Conservation (phyloP, 2,329 filamentous ascomycete species). For the Pseudogymnoascus destructans region DNA sequence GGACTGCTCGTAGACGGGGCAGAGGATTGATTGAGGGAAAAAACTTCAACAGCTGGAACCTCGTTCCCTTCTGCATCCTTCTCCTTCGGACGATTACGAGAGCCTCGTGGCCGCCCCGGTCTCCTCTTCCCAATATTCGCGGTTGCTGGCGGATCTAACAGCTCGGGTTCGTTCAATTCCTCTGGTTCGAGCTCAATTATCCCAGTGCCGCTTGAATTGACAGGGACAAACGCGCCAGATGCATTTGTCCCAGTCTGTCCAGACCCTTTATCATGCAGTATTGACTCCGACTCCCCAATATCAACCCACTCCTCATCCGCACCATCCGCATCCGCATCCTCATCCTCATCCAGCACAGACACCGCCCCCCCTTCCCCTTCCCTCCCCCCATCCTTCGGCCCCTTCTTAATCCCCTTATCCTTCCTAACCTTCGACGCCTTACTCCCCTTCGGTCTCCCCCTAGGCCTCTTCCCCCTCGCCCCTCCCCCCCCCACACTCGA, state of each 20-base stretch:
- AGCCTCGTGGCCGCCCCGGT: slow-evolving; percentile 37
- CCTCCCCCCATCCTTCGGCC: slow-evolving; percentile 18
- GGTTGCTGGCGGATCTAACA: slow-evolving; percentile 3
- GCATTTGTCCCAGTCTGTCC: not conserved
- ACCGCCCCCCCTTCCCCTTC: not conserved
- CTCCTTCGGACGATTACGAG: slow-evolving; percentile 36
- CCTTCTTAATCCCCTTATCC: slow-evolving; percentile 39
- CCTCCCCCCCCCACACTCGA: slow-evolving; percentile 28
- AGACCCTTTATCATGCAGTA: not conserved
- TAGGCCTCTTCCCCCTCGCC: slow-evolving; percentile 30
- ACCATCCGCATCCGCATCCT: not conserved
- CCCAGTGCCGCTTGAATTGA: slow-evolving; percentile 14
- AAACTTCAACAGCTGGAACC: not conserved
- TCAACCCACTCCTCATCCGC: slow-evolving; percentile 35
- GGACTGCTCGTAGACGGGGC: not conserved
- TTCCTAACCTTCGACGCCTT: slow-evolving; percentile 35
- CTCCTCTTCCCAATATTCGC: slow-evolving; percentile 23
- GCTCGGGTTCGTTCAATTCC: not conserved
- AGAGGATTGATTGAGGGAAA: not conserved
- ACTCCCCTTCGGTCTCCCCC: slow-evolving; percentile 45
- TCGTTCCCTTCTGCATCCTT: slow-evolving; percentile 10
- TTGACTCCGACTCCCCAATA: slow-evolving; percentile 22
- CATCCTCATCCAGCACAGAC: not conserved
- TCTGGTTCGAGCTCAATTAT: not conserved
- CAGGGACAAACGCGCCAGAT: not conserved